Evolutionary conservation across 1,284 basidiomycete species (phyloP), one percentile per base, ranked within the genome.

Genomic region (Phylloporus sp.): DNA sequence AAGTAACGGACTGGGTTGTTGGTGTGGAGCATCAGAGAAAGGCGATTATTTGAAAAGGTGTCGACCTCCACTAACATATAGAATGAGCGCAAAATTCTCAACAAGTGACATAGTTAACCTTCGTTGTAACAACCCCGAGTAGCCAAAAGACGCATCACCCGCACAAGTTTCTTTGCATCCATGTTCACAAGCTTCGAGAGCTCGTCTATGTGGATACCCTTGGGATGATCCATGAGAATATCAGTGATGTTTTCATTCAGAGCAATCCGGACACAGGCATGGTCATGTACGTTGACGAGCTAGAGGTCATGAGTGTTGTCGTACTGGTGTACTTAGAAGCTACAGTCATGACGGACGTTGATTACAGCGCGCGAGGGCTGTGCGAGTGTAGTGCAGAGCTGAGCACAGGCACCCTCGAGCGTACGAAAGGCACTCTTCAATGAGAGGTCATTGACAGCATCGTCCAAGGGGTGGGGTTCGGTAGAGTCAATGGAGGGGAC

Each of bases 51-150:
- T 4, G 44, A 20, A 22, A 46, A 46, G 6, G 44, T 46, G n/a
- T 46, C 44, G n/a, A n/a, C n/a, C 10, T 46, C 44, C 44, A 46
- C 34, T 37, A 15, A 15, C 8, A 37, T 10, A 15, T 15, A 8
- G 34, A 37, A 37, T 37, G 34, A 37, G 34, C 8, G 34, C 8
- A 37, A 15, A 37, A 15, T 37, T 15, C 34, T 37, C 34, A 15
- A 8, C 34, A 37, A 10, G 8, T 15, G 34, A 61, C 42, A 47
- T 28, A 39, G 54, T 42, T 13, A 4, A 74, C 77, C 73, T 71
- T 82, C 81, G 13, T 37, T 56, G 66, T 79, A 81, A 59, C 74
- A 74, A 53, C 78, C 76, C 56, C 74, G 72, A 3, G 79, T 75
- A 4, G 77, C 75, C 6, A 82, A 70, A 51, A 79, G 60, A 18